These are phyloP conservation scores for Xylaria venustula DNA, from an alignment of 495 filamentous ascomycete species.

Conservation along the genomic window DNA sequence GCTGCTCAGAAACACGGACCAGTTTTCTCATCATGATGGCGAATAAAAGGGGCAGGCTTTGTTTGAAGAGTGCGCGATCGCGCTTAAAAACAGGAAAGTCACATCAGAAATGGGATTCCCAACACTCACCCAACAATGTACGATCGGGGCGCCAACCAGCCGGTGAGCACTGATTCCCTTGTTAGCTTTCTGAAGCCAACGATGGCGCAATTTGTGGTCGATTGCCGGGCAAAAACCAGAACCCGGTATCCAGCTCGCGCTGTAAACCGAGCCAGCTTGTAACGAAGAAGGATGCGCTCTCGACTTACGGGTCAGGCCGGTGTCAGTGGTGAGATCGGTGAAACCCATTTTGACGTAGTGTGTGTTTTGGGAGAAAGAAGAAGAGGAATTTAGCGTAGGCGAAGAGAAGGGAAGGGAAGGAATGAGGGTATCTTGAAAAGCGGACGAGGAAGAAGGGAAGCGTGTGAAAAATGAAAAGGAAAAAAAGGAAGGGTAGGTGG, in stretches of 20 bases:
- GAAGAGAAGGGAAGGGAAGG: conserved; percentile 16
- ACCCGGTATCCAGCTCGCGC: conserved; percentile 1
- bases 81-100: background rate
- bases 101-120: conserved; percentile 15
- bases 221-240: conserved; percentile 14
- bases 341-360: conserved; percentile 72
- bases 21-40: conserved; percentile 82
- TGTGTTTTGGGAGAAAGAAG: conserved; percentile 4
- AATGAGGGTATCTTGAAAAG: conserved; percentile 28
- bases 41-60: background rate
- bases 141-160: conserved; percentile 83
- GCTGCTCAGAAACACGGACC: conserved; percentile 99
- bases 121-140: conserved; percentile 85
- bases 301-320: conserved; percentile 78
- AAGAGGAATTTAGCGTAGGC: conserved; percentile 4
- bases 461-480: conserved; percentile 23
- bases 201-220: background rate
- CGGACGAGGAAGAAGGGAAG: conserved; percentile 24
- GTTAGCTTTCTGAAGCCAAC: conserved; percentile 34
- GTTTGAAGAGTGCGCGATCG: conserved; percentile 15
- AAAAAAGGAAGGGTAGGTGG: conserved; percentile 34
- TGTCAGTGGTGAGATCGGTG: conserved; percentile 83
- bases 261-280: background rate
- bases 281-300: conserved; percentile 11
- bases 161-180: conserved; percentile 73